Evolutionary conservation across 176 grass and related monocot genomes (phyloP), one percentile per base, ranked within the genome.

Genomic region (Leersia perrieri): DNA sequence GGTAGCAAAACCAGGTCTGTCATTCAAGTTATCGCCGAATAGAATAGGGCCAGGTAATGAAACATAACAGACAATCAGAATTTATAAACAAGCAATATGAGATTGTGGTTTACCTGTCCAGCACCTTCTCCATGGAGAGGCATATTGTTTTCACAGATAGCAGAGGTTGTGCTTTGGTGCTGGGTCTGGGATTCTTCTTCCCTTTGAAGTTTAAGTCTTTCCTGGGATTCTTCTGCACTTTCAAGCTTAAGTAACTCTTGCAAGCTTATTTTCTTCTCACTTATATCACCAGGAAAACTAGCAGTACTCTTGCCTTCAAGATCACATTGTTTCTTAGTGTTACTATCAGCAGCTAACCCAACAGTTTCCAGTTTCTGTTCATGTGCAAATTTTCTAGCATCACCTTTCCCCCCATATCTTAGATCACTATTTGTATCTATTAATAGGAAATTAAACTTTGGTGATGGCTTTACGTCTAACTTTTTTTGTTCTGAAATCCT

Each of bases 241-340:
- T 93, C 83, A 2, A 83, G 74, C 44, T 49, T 61, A 85, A 92
- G 79, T 32, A 92, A 41, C 42, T 92, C 78, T 80, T 92, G 18
- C 61, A 86, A 83, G 63, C 79, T 86, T 58, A 86, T 72, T 14
- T 80, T 92, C 42, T 68, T 78, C 1, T 86, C 75, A 58, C 49
- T 66, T 35, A 74, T 72, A 61, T 66, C 70, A 40, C 27, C 33
- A 74, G 74, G 7, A 79, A 47, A 29, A 20, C 16, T 22, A 33
- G 64, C 20, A 33, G 11, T 60, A 12, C 27, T 66, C 75, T 2
- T 45, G 58, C n/a, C 30, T 67, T 78, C 75, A 89, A 22, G 63
- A 40, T 75, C 73, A 40, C 63, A 44, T 13, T 5, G 69, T 39
- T 84, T 80, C 65, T 64, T 75, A 5, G 60, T 66, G 45, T 70